These are phyloP conservation scores for Metarhizium sp. DNA, from an alignment of 2,329 filamentous ascomycete genomes.

Conservation along the genomic window DNA sequence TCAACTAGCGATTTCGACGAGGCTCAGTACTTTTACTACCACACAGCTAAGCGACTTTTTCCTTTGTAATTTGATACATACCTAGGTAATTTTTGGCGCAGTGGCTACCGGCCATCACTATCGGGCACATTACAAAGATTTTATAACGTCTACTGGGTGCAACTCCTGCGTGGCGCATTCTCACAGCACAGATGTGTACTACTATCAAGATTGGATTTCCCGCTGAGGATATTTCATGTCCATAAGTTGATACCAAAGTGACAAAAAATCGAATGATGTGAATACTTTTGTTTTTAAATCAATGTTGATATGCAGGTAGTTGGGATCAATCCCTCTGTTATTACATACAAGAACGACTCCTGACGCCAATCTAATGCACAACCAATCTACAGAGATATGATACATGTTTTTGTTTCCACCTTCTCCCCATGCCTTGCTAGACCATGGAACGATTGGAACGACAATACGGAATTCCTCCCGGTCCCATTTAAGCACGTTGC, in stretches of 20 bases:
- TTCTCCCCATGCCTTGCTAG: conserved; percentile 7
- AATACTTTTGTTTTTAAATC: not conserved
- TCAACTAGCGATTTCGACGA: not conserved
- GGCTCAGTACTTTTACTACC: not conserved
- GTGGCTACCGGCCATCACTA: not conserved
- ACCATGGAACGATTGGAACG: not conserved
- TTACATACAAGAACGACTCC: conserved; percentile 26
- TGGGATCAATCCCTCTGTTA: conserved; percentile 10
- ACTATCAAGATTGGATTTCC: not conserved
- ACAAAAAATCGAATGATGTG: not conserved
- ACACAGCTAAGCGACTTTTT: not conserved
- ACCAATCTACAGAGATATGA: conserved; percentile 33
- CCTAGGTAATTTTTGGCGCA: not conserved
- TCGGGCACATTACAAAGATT: not conserved
- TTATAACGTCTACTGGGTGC: not conserved
- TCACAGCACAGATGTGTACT: not conserved
- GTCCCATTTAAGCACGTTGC: not conserved
- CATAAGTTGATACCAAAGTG: not conserved
- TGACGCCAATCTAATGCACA: conserved; percentile 36
- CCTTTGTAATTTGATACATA: not conserved
- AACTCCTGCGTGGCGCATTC: not conserved
- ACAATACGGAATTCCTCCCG: not conserved
- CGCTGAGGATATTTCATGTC: not conserved
- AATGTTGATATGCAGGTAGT: not conserved
- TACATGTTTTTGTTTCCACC: conserved; percentile 19